Percentiles rank a stretch among this genome's conserved stretches.
Conservation (phyloP, 2,329 filamentous ascomycete genomes). For the Fusarium sororula region DNA sequence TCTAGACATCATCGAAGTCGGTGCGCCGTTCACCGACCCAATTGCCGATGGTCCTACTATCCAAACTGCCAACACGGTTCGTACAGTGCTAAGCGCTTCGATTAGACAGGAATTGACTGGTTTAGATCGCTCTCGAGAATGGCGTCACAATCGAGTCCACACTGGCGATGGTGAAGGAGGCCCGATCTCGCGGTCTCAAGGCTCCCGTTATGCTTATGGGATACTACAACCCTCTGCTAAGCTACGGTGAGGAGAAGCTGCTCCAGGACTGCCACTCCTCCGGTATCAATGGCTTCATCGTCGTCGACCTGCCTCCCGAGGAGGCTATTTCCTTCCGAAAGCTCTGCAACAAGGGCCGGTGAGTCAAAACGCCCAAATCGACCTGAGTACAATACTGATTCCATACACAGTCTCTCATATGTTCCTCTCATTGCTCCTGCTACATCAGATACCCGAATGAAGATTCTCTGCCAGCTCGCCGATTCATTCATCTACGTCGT, state of each 20-base stretch:
- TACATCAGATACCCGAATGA: slow-evolving; percentile 93
- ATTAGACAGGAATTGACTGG: slow-evolving; percentile 11
- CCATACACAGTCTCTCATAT: slow-evolving; percentile 77
- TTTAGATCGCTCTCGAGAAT: slow-evolving; percentile 78
- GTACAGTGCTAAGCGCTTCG: slow-evolving; percentile 30
- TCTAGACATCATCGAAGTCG: slow-evolving; percentile 89
- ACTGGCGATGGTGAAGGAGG: slow-evolving; percentile 84
- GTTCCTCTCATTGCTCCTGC: slow-evolving; percentile 96
- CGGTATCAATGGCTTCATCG: slow-evolving; percentile 94
- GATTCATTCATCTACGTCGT: slow-evolving; percentile 99
- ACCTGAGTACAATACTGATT: neutral
- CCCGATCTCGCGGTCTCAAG: slow-evolving; percentile 78
- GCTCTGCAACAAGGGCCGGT: slow-evolving; percentile 81
- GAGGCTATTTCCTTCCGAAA: slow-evolving; percentile 93
- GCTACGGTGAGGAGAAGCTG: slow-evolving; percentile 92
- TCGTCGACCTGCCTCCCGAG: slow-evolving; percentile 94
- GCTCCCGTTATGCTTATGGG: slow-evolving; percentile 94
- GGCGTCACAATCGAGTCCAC: slow-evolving; percentile 84
- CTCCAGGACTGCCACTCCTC: slow-evolving; percentile 84
- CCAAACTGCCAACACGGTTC: slow-evolving; percentile 89
- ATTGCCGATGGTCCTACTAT: slow-evolving; percentile 98
- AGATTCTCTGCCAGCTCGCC: slow-evolving; percentile 92
- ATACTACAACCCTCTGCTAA: slow-evolving; percentile 96
- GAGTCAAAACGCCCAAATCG: slow-evolving; percentile 44
- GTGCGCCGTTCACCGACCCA: slow-evolving; percentile 95